phyloP scores from a whole-genome alignment of 352 stramenopile genomes.

The Globisporangium apiculatum region DNA sequence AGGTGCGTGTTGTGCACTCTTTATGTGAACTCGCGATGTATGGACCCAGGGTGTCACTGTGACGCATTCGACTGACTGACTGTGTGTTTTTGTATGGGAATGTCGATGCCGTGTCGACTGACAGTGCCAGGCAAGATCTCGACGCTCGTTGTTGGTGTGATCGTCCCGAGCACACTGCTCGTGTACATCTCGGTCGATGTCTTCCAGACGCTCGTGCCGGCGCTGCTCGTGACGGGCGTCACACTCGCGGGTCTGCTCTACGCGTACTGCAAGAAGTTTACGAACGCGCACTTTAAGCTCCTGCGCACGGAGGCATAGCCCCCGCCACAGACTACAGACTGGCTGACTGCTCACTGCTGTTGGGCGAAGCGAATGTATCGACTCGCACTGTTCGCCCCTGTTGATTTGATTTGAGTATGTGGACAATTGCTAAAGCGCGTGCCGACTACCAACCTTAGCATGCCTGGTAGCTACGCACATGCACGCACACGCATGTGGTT shows the following conservation, averaged over 20 bases:
- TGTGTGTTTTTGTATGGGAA: no score
- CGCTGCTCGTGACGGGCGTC: constrained; percentile 29
- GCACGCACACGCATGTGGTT: no score
- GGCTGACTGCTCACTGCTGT: not conserved
- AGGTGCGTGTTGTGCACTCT: constrained; percentile 10
- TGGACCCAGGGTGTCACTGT: no score
- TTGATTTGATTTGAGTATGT: no score
- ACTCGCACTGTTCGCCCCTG: not conserved
- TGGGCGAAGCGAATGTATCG: no score
- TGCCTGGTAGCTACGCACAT: no score
- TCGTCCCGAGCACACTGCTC: constrained; percentile 28
- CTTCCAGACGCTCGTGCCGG: constrained; percentile 33
- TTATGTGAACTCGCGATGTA: no score
- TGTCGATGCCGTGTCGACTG: not conserved
- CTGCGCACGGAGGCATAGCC: constrained; percentile 13
- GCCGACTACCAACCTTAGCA: no score
- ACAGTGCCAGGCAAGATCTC: constrained; percentile 28
- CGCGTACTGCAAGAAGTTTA: constrained; percentile 39
- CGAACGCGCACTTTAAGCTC: constrained; percentile 27
- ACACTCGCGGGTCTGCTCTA: constrained; percentile 29
- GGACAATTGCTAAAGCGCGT: no score
- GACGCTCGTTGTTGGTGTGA: constrained; percentile 20
- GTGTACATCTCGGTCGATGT: constrained; percentile 42
- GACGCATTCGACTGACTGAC: no score
- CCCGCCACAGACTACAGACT: not conserved